A percentile compares a stretch with the other conserved stretches of the same genome.
phyloP scores from a whole-genome alignment of 2,329 filamentous ascomycete species.

The Myriangium duriaei region DNA sequence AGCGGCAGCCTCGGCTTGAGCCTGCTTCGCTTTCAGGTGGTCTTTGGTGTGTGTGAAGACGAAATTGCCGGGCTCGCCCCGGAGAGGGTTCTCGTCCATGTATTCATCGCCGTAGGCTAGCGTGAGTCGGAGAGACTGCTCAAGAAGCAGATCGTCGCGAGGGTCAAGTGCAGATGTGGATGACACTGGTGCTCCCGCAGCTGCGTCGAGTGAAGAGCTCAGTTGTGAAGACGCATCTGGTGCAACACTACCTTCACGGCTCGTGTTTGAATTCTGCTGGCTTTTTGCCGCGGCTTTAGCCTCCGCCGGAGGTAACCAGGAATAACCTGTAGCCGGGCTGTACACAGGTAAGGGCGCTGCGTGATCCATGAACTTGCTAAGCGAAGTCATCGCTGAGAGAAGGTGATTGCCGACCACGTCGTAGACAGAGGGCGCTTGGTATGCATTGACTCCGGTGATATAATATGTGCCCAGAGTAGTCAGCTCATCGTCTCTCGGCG shows the following conservation, averaged over 20 bases:
- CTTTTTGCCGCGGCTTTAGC: conserved; percentile 20
- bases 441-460: conserved; percentile 46
- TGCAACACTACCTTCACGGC: conserved; percentile 32
- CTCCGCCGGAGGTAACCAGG: conserved; percentile 40
- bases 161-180: conserved; percentile 8
- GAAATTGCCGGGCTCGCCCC: conserved; percentile 51
- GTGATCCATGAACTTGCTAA: conserved; percentile 43
- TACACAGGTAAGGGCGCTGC: conserved; percentile 44
- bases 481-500: conserved; percentile 34
- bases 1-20: conserved; percentile 22
- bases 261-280: conserved; percentile 27
- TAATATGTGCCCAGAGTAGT: conserved; percentile 47
- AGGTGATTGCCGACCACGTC: conserved; percentile 38
- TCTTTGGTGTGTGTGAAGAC: conserved; percentile 38
- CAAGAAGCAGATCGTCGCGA: conserved; percentile 34
- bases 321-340: conserved; percentile 47
- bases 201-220: conserved; percentile 3
- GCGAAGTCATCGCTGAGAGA: conserved; percentile 42
- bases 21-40: conserved; percentile 30
- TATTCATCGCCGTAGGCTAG: conserved; percentile 46
- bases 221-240: conserved; percentile 12
- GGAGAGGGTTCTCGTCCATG: conserved; percentile 51
- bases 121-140: conserved; percentile 21
- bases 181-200: not conserved
- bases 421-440: conserved; percentile 48